A percentile compares a stretch with the other conserved stretches of the same genome.
phyloP scores from a whole-genome alignment of 768 basidiomycete genomes.

The Mycena capillaripes region DNA sequence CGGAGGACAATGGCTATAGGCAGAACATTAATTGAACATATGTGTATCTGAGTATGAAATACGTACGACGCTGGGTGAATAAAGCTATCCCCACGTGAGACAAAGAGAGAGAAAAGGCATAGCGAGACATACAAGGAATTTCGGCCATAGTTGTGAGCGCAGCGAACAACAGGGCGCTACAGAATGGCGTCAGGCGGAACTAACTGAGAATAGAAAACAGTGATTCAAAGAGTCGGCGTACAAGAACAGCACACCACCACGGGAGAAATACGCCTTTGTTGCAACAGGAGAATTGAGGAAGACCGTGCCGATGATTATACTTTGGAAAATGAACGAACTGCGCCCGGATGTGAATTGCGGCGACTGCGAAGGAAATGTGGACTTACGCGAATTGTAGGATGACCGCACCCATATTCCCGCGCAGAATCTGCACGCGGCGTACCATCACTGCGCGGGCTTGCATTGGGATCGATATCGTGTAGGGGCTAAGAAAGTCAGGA shows the following conservation, averaged over 20 bases:
- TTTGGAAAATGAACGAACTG: constrained; percentile 68
- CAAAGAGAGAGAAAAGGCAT: too few species aligned
- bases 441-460: constrained; percentile 55
- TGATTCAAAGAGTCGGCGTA: too few species aligned
- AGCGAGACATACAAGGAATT: too few species aligned
- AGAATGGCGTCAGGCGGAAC: too few species aligned
- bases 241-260: constrained; percentile 86
- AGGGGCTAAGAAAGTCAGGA: background rate
- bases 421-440: constrained; percentile 55
- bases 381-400: too few species aligned
- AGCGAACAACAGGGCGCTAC: constrained; percentile 69
- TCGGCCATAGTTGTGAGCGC: constrained; percentile 75
- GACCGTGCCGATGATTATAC: constrained; percentile 70
- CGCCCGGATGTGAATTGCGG: too few species aligned
- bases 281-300: constrained; percentile 69
- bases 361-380: too few species aligned
- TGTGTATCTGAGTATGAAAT: too few species aligned
- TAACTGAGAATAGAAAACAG: too few species aligned
- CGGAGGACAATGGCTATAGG: constrained; percentile 61
- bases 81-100: too few species aligned
- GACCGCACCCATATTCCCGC: too few species aligned
- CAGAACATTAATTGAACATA: too few species aligned
- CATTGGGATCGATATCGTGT: constrained; percentile 50
- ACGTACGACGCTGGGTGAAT: constrained; percentile 60
- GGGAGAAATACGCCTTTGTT: constrained; percentile 78